phyloP scores from a whole-genome alignment of 257 asterid genomes.

The Scutellaria galericulata region DNA sequence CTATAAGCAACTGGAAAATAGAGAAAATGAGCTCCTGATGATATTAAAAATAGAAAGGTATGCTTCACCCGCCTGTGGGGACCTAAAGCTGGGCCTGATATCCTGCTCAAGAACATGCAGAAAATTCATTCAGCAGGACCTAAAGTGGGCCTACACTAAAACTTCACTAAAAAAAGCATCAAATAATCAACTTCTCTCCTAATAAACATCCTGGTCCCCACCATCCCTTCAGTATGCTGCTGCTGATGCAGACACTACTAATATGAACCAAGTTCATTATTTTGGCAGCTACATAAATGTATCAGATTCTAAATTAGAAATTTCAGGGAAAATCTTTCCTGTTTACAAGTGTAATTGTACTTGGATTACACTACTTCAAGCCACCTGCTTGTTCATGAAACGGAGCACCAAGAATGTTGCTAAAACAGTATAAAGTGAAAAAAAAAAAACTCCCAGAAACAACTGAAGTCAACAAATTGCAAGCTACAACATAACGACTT shows the following conservation, averaged over 20 bases:
- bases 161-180: slow-evolving; percentile 34
- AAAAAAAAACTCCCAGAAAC: too few species aligned
- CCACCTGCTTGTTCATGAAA: neutral
- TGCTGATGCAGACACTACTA: slow-evolving; percentile 35
- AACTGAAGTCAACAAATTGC: slow-evolving; percentile 9
- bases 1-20: slow-evolving; percentile 29
- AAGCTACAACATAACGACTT: slow-evolving; percentile 17
- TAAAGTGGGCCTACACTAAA: slow-evolving; percentile 38
- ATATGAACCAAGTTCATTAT: slow-evolving; percentile 8
- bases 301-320: slow-evolving; percentile 9
- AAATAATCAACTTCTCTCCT: slow-evolving; percentile 36
- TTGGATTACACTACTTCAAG: slow-evolving; percentile 10
- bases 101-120: slow-evolving; percentile 45
- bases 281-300: slow-evolving; percentile 20
- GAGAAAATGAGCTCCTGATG: slow-evolving; percentile 17
- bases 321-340: slow-evolving; percentile 13
- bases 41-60: slow-evolving; percentile 27
- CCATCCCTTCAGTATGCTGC: slow-evolving; percentile 31
- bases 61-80: slow-evolving; percentile 46
- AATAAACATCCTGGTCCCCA: slow-evolving; percentile 39
- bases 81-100: slow-evolving; percentile 42
- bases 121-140: slow-evolving; percentile 44
- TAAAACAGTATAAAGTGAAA: slow-evolving; percentile 13
- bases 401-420: slow-evolving; percentile 6
- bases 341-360: slow-evolving; percentile 25